Base-by-base conservation (phyloP, 257 asterid species). In the Ophiorrhiza pumila region DNA sequence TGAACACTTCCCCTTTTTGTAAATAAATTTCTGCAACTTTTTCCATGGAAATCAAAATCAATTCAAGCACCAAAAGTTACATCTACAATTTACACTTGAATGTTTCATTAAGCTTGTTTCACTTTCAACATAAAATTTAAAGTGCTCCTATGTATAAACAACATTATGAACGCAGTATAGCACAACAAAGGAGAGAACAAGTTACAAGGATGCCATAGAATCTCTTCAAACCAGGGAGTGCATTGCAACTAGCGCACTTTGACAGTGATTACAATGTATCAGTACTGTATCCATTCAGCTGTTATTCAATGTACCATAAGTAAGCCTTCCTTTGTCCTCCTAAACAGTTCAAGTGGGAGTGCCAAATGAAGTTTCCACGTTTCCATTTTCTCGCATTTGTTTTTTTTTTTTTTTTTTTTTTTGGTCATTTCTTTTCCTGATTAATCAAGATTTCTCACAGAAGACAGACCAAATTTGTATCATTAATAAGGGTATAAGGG, bases 251-350 rank as follows among this genome's bases (percentile, higher is more conserved):
- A 23, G 2, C 14, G 27, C 4, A 59, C 29, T 29, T 15, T 2
- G 37, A 1, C 23, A 49, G 23, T 23, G 55, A 25, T 23, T 20
- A 7, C 18, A 20, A 25, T 52, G 32, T 15, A 22, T 61, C 41
- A 32, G 27, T 2, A 13, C 18, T 5, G 3, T 22, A 72, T 4
- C 47, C 41, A 46, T n/a, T 14, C 12, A 34, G 25, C 18, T 7
- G 37, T 22, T 47, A 41, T 15, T 7, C 13, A 20, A 46, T 32
- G 49, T 7, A 49, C 27, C n/a, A n/a, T n/a, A 5, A 69, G n/a
- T 14, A n/a, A 29, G 20, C 65, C 62, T 64, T 73, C 64, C 56
- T 39, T 17, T 52, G 2, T 35, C 72, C 46, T 65, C 34, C 35
- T 4, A 20, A 0, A 14, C 53, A 69, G 55, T 39, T 42, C 2